Evolutionary conservation across 805 yeast species (phyloP).

Genomic region (Brettanomyces sp.): DNA sequence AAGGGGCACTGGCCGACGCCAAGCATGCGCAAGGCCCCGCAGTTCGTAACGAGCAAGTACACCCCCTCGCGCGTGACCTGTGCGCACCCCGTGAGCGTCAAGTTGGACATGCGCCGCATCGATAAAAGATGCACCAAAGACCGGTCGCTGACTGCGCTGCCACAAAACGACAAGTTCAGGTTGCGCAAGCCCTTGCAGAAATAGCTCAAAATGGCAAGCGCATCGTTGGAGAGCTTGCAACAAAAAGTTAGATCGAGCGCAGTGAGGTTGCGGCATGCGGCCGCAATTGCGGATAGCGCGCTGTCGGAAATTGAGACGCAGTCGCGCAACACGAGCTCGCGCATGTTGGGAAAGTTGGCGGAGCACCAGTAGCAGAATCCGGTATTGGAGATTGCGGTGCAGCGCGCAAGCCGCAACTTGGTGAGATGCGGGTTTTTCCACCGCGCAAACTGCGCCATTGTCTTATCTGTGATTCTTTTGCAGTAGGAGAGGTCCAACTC

Average conservation of each 20-base stretch:
- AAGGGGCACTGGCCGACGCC: constrained; percentile 68
- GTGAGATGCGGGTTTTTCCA: constrained; percentile 49
- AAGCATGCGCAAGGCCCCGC: constrained; percentile 40
- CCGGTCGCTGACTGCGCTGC: constrained; percentile 70
- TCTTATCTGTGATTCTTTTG: constrained; percentile 60
- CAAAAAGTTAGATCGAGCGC: constrained; percentile 60
- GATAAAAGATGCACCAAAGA: constrained; percentile 54
- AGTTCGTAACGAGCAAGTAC: constrained; percentile 53
- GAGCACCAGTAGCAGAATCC: constrained; percentile 64
- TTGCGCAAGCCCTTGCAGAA: constrained; percentile 50
- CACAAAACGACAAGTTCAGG: constrained; percentile 64
- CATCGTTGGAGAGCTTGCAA: constrained; percentile 61
- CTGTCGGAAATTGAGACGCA: constrained; percentile 67
- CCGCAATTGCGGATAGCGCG: constrained; percentile 52
- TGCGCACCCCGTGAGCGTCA: constrained; percentile 59
- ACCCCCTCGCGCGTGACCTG: constrained; percentile 73
- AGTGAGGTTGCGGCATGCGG: constrained; percentile 49
- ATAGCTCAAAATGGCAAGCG: constrained; percentile 55
- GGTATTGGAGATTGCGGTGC: constrained; percentile 68
- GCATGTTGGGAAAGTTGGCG: constrained; percentile 44
- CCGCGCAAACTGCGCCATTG: constrained; percentile 53
- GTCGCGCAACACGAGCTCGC: constrained; percentile 49
- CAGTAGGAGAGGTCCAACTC: constrained; percentile 60
- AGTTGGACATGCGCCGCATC: constrained; percentile 36
- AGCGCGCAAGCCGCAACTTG: constrained; percentile 55